A percentile compares a stretch with the other conserved stretches of the same genome.
These are phyloP conservation scores for Tubosaeta sp. DNA, from an alignment of 768 basidiomycete species.

Conservation along the genomic window DNA sequence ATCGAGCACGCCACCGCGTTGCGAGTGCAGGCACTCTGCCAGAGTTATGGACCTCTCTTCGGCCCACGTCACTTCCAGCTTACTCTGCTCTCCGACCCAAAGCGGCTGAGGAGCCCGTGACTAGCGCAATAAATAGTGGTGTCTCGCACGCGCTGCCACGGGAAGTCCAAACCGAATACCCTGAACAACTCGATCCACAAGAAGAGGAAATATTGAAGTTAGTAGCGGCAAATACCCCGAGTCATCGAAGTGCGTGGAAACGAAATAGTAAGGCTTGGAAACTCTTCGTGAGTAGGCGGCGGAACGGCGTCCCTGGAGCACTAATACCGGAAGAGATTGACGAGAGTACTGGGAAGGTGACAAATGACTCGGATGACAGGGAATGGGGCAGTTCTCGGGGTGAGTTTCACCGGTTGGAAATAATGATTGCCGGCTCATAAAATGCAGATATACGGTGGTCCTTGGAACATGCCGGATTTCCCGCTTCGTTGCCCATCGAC, in stretches of 20 bases:
- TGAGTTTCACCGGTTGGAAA: slow-evolving; percentile 11
- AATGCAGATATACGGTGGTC: slow-evolving; percentile 24
- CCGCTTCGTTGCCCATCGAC: slow-evolving; percentile 60
- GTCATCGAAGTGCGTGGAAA: slow-evolving; percentile 69
- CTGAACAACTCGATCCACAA: slow-evolving; percentile 33
- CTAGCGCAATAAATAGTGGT: background rate
- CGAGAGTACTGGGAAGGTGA: slow-evolving; percentile 20
- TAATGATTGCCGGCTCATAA: slow-evolving; percentile 7
- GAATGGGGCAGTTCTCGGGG: slow-evolving; percentile 27
- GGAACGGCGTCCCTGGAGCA: slow-evolving; percentile 25
- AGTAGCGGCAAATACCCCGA: slow-evolving; percentile 66
- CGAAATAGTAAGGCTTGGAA: slow-evolving; percentile 62
- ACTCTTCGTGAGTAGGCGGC: slow-evolving; percentile 44
- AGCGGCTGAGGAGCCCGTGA: background rate
- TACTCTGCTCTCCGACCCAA: slow-evolving; percentile 52
- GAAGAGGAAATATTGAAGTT: slow-evolving; percentile 56
- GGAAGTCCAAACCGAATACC: slow-evolving; percentile 15
- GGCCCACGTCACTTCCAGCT: slow-evolving; percentile 65
- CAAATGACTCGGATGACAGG: slow-evolving; percentile 16
- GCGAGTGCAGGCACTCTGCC: slow-evolving; percentile 42
- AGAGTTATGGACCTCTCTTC: slow-evolving; percentile 53
- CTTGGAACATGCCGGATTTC: slow-evolving; percentile 33
- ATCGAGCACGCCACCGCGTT: slow-evolving; percentile 25
- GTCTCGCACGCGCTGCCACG: background rate
- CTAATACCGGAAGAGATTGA: slow-evolving; percentile 35